Base-by-base conservation (phyloP, 2,329 filamentous ascomycete genomes). In the Bipolaris cookei region DNA sequence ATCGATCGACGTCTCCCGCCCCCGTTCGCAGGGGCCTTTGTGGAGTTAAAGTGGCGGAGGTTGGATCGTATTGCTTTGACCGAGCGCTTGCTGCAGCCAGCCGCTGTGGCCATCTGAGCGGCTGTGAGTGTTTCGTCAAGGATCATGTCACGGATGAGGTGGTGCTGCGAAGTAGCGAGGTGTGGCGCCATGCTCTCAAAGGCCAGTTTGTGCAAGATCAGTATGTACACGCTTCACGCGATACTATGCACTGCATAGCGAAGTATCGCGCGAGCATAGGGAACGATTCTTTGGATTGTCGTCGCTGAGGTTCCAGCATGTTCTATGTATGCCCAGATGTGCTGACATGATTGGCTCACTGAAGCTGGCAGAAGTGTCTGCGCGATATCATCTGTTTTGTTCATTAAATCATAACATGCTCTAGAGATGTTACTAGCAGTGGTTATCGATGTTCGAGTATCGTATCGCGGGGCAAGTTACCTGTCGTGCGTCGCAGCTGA, bases 81-180 rank as follows among this genome's bases (percentile, higher is more conserved):
- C 13, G 63, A 51, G 51, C 63, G 61, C 44, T 56, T 46, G 56
- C 63, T 68, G 62, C 64, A 69, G 45, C 52, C 44, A 52, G 64
- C 65, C 35, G 53, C 64, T n/a, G 56, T 44, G 16, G 60, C 63
- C 49, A 72, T 69, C 25, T 28, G 25, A 28, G 25, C 25, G 25
- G 25, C 25, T 28, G 25, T 28, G 25, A 28, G 34, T 45, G 52
- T 54, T 58, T 56, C 59, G 57, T 62, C 61, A 30, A 56, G 45
- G 41, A 71, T 66, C 64, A 71, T 66, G 23, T 62, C 53, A 18
- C 50, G 51, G 23, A 59, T 55, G 8, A 56, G 35, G 13, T 54
- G 21, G 30, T 59, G 46, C 59, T 59, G 52, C 42, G 52, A 59
- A 20, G 25, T 47, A 48, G 59, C 59, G 16, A 62, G 55, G 45